These are phyloP conservation scores for Suhomyces kilbournensis DNA, from an alignment of 805 yeast genomes.

Conservation along the genomic window DNA sequence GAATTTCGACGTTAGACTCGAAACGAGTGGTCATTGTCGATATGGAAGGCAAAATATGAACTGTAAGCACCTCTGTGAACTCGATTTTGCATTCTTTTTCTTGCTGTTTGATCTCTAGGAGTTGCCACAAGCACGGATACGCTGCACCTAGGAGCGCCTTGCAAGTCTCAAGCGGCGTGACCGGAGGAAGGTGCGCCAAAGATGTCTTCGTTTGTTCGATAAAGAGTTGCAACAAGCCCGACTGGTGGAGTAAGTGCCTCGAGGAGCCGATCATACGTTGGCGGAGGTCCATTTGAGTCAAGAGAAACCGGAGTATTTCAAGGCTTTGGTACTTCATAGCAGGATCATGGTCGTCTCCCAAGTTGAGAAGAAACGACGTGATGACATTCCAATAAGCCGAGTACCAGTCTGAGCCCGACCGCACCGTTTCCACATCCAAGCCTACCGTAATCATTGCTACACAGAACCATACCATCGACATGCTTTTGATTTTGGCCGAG, in stretches of 20 bases:
- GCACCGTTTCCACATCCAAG: neutral
- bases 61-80: slow-evolving; percentile 21
- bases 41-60: slow-evolving; percentile 20
- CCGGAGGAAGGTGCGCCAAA: slow-evolving; percentile 26
- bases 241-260: slow-evolving; percentile 12
- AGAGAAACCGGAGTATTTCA: slow-evolving; percentile 14
- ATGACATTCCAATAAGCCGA: slow-evolving; percentile 21
- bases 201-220: slow-evolving; percentile 22
- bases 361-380: slow-evolving; percentile 31
- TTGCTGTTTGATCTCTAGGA: slow-evolving; percentile 9
- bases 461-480: slow-evolving; percentile 27
- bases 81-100: neutral
- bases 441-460: slow-evolving; percentile 9
- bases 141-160: slow-evolving; percentile 18
- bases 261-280: neutral
- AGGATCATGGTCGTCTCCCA: slow-evolving; percentile 34
- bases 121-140: slow-evolving; percentile 16
- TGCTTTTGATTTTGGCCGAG: slow-evolving; percentile 17
- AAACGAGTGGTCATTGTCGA: slow-evolving; percentile 12
- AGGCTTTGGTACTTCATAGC: slow-evolving; percentile 25
- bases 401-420: slow-evolving; percentile 5
- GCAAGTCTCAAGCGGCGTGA: slow-evolving; percentile 23
- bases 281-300: slow-evolving; percentile 5
- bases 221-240: slow-evolving; percentile 28
- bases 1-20: slow-evolving; percentile 8